Evolutionary conservation across 331 rosid genomes (phyloP).

Genomic region (Stylosanthes scabra): DNA sequence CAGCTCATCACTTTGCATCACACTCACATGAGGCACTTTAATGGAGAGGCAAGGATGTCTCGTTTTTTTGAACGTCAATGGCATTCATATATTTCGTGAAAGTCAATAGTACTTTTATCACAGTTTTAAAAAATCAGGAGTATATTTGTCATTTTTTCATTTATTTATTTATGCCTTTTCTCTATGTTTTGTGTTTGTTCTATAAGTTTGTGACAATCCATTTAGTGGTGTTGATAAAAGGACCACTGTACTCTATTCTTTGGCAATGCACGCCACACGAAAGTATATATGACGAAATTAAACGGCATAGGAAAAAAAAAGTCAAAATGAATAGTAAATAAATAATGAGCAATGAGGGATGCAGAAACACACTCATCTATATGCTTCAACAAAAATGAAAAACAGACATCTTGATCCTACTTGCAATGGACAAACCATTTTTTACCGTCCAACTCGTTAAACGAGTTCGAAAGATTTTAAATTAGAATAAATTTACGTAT

Average conservation of each 20-base stretch:
- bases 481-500: no score
- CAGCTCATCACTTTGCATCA: no score
- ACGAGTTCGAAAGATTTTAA: no score
- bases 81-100: no score
- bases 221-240: conserved; percentile 26
- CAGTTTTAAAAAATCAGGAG: no score
- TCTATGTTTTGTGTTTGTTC: background rate
- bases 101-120: no score
- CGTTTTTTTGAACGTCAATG: no score
- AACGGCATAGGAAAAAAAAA: background rate
- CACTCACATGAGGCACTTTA: no score
- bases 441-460: no score
- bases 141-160: no score
- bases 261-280: conserved; percentile 28
- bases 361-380: background rate
- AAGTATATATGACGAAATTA: conserved; percentile 13
- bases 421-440: background rate
- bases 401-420: background rate
- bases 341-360: background rate
- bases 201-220: background rate
- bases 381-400: background rate
- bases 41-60: no score
- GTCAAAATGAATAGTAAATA: background rate
- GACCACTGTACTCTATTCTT: conserved; percentile 15
- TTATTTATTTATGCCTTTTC: background rate